phyloP scores from a whole-genome alignment of 805 yeast species.

The Yarrowia divulgata region DNA sequence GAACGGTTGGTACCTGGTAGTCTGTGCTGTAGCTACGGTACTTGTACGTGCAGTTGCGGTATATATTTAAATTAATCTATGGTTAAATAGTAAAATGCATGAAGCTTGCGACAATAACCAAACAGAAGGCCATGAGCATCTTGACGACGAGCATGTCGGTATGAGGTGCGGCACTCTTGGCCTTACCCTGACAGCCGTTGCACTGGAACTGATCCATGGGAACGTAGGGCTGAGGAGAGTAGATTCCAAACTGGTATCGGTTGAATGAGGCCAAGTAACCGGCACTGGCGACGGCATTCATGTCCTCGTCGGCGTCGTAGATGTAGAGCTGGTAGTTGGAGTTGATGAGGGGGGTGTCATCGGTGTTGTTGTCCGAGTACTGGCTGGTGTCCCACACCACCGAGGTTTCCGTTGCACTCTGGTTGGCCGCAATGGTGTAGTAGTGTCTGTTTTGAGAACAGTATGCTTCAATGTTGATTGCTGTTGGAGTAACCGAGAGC shows the following conservation, averaged over 20 bases:
- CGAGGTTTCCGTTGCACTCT: slow-evolving; percentile 46
- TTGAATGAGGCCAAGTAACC: slow-evolving; percentile 50
- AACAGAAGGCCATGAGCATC: slow-evolving; percentile 32
- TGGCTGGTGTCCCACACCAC: slow-evolving; percentile 52
- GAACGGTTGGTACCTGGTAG: background rate
- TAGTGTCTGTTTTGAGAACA: slow-evolving; percentile 52
- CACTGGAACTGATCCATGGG: slow-evolving; percentile 41
- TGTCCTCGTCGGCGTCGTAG: slow-evolving; percentile 49
- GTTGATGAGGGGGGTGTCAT: slow-evolving; percentile 45
- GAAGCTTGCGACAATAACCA: slow-evolving; percentile 24
- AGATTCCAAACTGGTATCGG: slow-evolving; percentile 50
- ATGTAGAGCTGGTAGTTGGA: slow-evolving; percentile 52
- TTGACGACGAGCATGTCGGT: slow-evolving; percentile 26
- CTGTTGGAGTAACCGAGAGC: slow-evolving; percentile 50
- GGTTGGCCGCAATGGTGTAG: slow-evolving; percentile 51
- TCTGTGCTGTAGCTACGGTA: too few species aligned
- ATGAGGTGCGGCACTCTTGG: slow-evolving; percentile 27
- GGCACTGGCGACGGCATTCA: slow-evolving; percentile 48
- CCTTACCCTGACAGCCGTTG: slow-evolving; percentile 32
- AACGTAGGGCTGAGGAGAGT: slow-evolving; percentile 51
- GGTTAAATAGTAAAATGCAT: slow-evolving; percentile 27
- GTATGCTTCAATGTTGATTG: slow-evolving; percentile 52
- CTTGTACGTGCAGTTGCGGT: too few species aligned
- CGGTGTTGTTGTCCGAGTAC: slow-evolving; percentile 44
- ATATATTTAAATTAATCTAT: slow-evolving; percentile 3